Base-by-base conservation (phyloP, 2,329 filamentous ascomycete species). In the Fusarium chuoi region DNA sequence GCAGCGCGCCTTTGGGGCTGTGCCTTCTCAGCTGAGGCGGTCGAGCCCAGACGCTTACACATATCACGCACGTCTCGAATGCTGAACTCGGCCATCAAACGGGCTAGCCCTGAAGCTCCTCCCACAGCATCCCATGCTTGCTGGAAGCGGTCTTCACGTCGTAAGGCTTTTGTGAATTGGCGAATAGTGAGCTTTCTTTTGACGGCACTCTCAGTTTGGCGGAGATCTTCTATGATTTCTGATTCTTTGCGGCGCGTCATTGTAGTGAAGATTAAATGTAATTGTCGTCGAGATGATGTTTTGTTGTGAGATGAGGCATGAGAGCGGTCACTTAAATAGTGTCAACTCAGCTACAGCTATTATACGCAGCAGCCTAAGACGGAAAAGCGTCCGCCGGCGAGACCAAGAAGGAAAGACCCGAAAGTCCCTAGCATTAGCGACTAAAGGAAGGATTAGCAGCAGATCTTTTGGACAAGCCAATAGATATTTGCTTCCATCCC, bases 81-180 rank as follows among this genome's bases (percentile, higher is more conserved):
- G 60, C 78, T 79, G 49, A 79, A 76, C n/a, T 75, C 67, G 28
- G 68, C 62, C 77, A 79, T 78, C 30, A 78, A 39, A 7, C 18
- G 38, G 36, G 68, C 71, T 12, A 79, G 59, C 3, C 77, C 78
- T 26, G 56, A 6, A 9, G 78, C 78, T 6, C 74, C 70, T 22
- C 74, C 78, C 5, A 72, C 28, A 48, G 76, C 74, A 22, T 75
- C 65, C 78, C 78, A 79, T 39, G 49, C 36, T 20, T 59, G 49
- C 24, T 69, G 72, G 44, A 79, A 79, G 17, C 56, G 60, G 38
- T 75, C 68, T 10, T 28, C 66, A 12, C 71, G 76, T 10, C 78
- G 75, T 3, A 79, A 54, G 5, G 67, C 69, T 41, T 76, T 79
- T 51, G 38, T 46, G 45, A 79, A 75, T 4, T 46, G 44, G 5